Conservation (phyloP, 2,329 filamentous ascomycete species). For the Phialophora tarda region DNA sequence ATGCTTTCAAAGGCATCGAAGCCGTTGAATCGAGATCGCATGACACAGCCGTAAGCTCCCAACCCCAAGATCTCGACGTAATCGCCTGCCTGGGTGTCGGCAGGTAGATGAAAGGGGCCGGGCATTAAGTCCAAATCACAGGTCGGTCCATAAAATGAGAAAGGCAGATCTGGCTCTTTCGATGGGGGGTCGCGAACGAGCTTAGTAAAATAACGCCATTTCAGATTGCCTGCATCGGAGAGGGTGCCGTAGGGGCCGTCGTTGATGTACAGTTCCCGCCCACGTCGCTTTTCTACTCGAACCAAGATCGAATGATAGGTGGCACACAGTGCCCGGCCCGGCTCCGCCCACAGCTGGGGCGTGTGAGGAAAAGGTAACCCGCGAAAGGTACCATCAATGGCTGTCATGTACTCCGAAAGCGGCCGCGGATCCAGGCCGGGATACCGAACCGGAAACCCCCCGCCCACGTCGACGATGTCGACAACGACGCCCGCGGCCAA, state of each 20-base stretch:
- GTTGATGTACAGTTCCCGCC: conserved; percentile 3
- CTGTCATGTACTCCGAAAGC: neutral
- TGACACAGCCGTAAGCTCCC: no score
- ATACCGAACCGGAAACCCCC: conserved; percentile 7
- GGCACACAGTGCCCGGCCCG: conserved; percentile 3
- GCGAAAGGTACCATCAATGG: neutral
- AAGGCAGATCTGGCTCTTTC: neutral
- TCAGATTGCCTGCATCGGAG: neutral
- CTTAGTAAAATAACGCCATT: neutral
- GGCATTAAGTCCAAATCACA: no score
- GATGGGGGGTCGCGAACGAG: conserved; percentile 5
- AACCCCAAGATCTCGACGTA: no score
- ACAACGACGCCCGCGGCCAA: conserved; percentile 1
- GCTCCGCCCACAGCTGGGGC: neutral
- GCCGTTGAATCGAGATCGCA: no score
- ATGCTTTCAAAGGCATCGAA: no score
- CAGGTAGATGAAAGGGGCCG: no score
- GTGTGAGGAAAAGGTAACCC: neutral
- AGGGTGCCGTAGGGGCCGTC: conserved; percentile 5
- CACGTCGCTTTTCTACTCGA: neutral
- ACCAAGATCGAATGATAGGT: conserved; percentile 3
- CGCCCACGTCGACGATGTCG: conserved; percentile 6
- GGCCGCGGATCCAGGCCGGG: conserved; percentile 9
- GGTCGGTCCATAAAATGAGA: neutral
- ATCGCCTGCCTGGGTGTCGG: no score